A percentile compares a stretch with the other conserved stretches of the same genome.
These are phyloP conservation scores for Berberis vulgaris DNA, from an alignment of 164 flowering plant genomes.

Conservation along the genomic window DNA sequence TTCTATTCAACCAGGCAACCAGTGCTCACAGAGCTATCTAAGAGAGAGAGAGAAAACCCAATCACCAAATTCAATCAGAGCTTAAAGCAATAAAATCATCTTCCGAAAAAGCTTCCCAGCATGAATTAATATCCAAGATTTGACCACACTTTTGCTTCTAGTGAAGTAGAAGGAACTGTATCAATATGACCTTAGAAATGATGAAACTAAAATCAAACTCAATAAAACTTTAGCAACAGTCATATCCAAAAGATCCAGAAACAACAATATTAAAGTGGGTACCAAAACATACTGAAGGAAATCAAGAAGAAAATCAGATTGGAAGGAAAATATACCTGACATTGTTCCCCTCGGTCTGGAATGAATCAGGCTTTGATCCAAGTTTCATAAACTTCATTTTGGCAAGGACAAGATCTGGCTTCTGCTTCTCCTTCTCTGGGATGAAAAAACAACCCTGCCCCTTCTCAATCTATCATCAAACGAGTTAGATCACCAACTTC, in stretches of 20 bases:
- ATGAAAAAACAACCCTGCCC: slow-evolving; percentile 10
- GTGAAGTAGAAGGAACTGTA: neutral
- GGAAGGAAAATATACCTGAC: slow-evolving; percentile 37
- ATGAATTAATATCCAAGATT: too few species aligned
- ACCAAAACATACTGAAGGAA: neutral
- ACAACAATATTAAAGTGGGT: neutral
- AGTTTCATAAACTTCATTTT: slow-evolving; percentile 91
- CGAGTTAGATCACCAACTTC: neutral
- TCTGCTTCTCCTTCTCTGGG: slow-evolving; percentile 6
- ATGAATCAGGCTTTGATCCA: slow-evolving; percentile 91
- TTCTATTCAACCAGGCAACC: too few species aligned
- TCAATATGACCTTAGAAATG: neutral
- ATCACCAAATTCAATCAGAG: too few species aligned
- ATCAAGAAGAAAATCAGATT: neutral
- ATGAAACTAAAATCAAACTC: neutral
- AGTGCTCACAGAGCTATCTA: too few species aligned
- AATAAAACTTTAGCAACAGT: neutral
- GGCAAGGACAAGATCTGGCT: slow-evolving; percentile 18
- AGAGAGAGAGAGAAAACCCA: too few species aligned
- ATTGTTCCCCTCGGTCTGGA: slow-evolving; percentile 69
- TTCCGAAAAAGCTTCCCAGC: too few species aligned
- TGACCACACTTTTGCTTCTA: neutral
- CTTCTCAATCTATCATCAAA: slow-evolving; percentile 17
- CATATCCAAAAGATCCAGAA: neutral
- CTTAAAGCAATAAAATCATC: too few species aligned